phyloP scores from a whole-genome alignment of 202 grass and related monocot genomes.

The Hordeum pubiflorum region DNA sequence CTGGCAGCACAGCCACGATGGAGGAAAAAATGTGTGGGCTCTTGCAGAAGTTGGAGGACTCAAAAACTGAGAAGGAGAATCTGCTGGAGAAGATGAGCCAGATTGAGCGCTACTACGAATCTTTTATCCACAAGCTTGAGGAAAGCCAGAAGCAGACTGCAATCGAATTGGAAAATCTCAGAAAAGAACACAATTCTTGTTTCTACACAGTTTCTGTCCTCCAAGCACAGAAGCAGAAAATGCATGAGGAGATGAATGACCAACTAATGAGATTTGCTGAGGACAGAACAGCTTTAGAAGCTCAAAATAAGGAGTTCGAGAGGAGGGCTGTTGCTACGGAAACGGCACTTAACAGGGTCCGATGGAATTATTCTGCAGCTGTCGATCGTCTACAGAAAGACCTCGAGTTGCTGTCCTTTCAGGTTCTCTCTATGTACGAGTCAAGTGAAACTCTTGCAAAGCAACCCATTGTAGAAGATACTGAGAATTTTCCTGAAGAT shows the following conservation, averaged over 20 bases:
- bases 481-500: conserved; percentile 41
- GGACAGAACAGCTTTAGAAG: conserved; percentile 62
- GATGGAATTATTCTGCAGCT: conserved; percentile 73
- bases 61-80: conserved; percentile 91
- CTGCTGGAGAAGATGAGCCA: conserved; percentile 85
- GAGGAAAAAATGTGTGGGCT: conserved; percentile 92
- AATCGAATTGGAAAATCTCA: conserved; percentile 82
- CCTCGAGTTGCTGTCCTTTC: conserved; percentile 86
- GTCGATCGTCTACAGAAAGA: conserved; percentile 93
- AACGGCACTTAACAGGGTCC: conserved; percentile 76
- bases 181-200: conserved; percentile 81
- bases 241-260: conserved; percentile 82
- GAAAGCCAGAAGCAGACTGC: conserved; percentile 71
- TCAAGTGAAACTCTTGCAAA: conserved; percentile 86
- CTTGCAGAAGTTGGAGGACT: conserved; percentile 85
- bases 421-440: conserved; percentile 98
- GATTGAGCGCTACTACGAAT: conserved; percentile 90
- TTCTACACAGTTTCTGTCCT: conserved; percentile 85
- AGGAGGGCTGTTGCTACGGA: conserved; percentile 75
- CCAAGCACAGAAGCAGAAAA: conserved; percentile 76
- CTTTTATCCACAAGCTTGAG: conserved; percentile 78
- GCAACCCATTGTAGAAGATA: conserved; percentile 60
- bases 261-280: conserved; percentile 68
- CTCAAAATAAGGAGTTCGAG: conserved; percentile 84
- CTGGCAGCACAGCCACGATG: conserved; percentile 41